Evolutionary conservation across 345 rosid genomes (phyloP), one percentile per base, ranked within the genome.

Genomic region (Cardamine resedifolia): DNA sequence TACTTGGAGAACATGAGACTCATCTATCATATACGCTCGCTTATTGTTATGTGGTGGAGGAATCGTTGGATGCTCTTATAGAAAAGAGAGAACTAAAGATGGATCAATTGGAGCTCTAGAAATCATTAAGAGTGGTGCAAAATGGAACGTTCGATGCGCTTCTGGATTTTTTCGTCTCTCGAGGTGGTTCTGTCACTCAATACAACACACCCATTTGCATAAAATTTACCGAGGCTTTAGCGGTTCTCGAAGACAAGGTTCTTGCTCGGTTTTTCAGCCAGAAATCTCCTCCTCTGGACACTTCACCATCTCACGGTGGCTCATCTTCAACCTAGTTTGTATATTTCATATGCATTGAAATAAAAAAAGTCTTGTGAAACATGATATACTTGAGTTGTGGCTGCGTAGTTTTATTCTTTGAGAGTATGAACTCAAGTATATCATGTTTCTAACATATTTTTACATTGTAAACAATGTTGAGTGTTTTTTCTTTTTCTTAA

Each of bases 141-240:
- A 67, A 72, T 7, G 90, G 90, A 53, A 77, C 84, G 23, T 89
- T 89, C 44, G 86, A 89, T 63, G 85, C 79, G 0, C 80, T 88
- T 19, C 82, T 87, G 90, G 92, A 85, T 63, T 74, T 72, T 10
- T 82, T 85, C 34, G 74, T 84, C 8, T 82, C 86, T 6, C 80
- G 72, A 19, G 90, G 90, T 2, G 81, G 83, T 38, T 85, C 90
- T 0, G 76, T 85, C 30, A 81, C 76, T 68, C 91, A 89, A 45
- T 89, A 89, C 78, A 89, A 89, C 77, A 81, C 85, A 10, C 90
- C 90, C 0, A 67, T 86, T 39, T 79, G 84, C 75, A 82, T 86
- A 71, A 80, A 81, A 38, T 80, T 81, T 5, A 68, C 58, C 15
- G 81, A 77, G 14, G 81, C 86, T 7, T 47, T 62, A 23, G 76